A percentile compares a stretch with the other conserved stretches of the same genome.
Evolutionary conservation across 2,329 filamentous ascomycete genomes (phyloP).

Genomic region (Pseudopyricularia javanii): DNA sequence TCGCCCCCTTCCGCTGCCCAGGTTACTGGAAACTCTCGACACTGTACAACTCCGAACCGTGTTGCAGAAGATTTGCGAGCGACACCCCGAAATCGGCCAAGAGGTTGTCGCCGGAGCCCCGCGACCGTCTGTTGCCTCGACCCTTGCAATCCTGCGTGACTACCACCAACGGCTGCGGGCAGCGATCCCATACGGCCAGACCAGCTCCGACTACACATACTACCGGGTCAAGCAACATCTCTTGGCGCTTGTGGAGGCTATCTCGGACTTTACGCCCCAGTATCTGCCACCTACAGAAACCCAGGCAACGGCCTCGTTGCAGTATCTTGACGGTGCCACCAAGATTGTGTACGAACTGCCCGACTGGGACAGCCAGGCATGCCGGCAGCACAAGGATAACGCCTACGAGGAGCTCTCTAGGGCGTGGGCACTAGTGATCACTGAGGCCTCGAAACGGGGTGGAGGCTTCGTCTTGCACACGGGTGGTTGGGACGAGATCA

Average conservation of each 20-base stretch:
- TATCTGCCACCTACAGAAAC: constrained; percentile 86
- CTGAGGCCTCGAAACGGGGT: constrained; percentile 80
- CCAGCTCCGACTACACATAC: constrained; percentile 85
- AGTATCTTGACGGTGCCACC: constrained; percentile 82
- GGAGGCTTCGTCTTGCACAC: constrained; percentile 83
- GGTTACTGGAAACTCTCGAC: constrained; percentile 90
- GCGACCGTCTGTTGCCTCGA: constrained; percentile 71
- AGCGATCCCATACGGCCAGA: constrained; percentile 76
- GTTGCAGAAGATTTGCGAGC: constrained; percentile 82
- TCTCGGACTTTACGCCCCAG: constrained; percentile 90
- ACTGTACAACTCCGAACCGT: constrained; percentile 72
- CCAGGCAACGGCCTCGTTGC: constrained; percentile 71
- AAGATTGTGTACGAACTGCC: constrained; percentile 82
- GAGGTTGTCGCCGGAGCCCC: constrained; percentile 79
- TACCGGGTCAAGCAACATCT: constrained; percentile 80
- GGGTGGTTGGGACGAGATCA: constrained; percentile 81
- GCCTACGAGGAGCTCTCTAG: constrained; percentile 93
- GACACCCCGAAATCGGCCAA: constrained; percentile 72
- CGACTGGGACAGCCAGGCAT: constrained; percentile 77
- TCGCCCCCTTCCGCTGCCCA: constrained; percentile 42
- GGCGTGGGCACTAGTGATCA: constrained; percentile 85
- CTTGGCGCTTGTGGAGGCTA: constrained; percentile 69
- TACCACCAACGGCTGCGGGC: constrained; percentile 68
- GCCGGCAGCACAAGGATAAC: constrained; percentile 87
- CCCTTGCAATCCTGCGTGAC: constrained; percentile 65